Evolutionary conservation across 139 green algal species (phyloP), one percentile per base, ranked within the genome.

Genomic region (Chlamydomonas sp.): DNA sequence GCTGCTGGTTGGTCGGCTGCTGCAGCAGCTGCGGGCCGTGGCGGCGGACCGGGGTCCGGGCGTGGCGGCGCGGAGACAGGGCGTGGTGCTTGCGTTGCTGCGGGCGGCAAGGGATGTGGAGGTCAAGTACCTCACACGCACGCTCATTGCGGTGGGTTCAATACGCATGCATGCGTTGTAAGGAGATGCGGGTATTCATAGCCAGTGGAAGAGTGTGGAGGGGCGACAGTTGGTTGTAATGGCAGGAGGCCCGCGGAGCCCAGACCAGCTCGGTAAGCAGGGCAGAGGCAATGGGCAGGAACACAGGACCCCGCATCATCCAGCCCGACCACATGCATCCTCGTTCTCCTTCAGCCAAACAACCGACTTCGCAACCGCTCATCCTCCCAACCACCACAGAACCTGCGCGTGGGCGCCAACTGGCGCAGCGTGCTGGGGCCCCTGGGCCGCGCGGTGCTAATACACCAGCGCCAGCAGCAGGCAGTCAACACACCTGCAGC

Each of bases 341-440:
- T 49, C 31, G 31, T 49, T 49, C 31, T 49, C 31, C 31, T 49
- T 49, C 31, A 49, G 31, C 31, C 31, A 49, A 49, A 49, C 31
- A 49, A 49, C 31, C 31, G 31, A 49, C 31, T 49, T 49, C 31
- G 31, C 31, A 49, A 49, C 31, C 14, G 4, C 60, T 17, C 60
- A 59, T 57, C 4, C 58, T 60, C 60, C 60, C 77, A 6, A 10
- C 14, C 57, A 31, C 18, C 93, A 6, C 91, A 95, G 87, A 96
- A 97, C 87, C 93, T 99, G 85, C 91, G 97, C 0, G 95, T 99
- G 31, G 97, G 97, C 0, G 97, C 97, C 17, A 97, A 95, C 82
- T 97, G 96, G 95, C 92, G 93, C 9, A 94, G 91, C 1, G 92
- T 99, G 6, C 85, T 99, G 49, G 93, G 90, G 0, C 92, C 95